Percentiles rank a stretch among this genome's conserved stretches.
Evolutionary conservation across 495 filamentous ascomycete species (phyloP).

Genomic region (Rostrohypoxylon terebratum): DNA sequence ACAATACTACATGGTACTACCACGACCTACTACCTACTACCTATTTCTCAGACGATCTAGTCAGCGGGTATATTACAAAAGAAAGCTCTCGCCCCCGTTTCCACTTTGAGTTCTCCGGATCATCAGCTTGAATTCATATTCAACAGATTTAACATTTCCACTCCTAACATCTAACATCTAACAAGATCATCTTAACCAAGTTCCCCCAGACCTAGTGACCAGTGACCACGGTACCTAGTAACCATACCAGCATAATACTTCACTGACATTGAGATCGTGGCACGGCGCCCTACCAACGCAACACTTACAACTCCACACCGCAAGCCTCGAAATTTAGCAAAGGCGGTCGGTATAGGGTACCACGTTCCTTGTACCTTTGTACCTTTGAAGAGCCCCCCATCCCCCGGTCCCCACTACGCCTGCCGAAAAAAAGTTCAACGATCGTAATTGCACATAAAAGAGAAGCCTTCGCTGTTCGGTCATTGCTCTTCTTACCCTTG

Average conservation of each 20-base stretch:
- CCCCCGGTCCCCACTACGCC: conserved; percentile 36
- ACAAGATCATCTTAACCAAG: background rate
- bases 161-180: background rate
- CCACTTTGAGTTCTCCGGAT: conserved; percentile 15
- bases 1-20: background rate
- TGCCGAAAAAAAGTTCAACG: conserved; percentile 44
- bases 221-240: conserved; percentile 4
- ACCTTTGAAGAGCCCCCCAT: conserved; percentile 8
- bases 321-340: conserved; percentile 36
- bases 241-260: conserved; percentile 37
- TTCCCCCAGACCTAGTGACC: background rate
- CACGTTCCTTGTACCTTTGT: conserved; percentile 17
- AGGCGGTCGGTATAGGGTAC: conserved; percentile 36
- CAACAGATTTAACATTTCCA: background rate
- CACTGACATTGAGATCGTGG: conserved; percentile 14
- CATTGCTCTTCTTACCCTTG: conserved; percentile 41
- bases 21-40: too few relatives aligned
- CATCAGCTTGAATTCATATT: conserved; percentile 10
- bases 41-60: conserved; percentile 30
- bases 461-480: conserved; percentile 46
- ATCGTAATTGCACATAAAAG: conserved; percentile 46
- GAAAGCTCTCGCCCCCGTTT: conserved; percentile 43
- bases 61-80: conserved; percentile 48
- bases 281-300: conserved; percentile 39
- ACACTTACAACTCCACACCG: conserved; percentile 42